A percentile compares a stretch with the other conserved stretches of the same genome.
These are phyloP conservation scores for Gentiana macrophylla DNA, from an alignment of 257 asterid genomes.

Conservation along the genomic window DNA sequence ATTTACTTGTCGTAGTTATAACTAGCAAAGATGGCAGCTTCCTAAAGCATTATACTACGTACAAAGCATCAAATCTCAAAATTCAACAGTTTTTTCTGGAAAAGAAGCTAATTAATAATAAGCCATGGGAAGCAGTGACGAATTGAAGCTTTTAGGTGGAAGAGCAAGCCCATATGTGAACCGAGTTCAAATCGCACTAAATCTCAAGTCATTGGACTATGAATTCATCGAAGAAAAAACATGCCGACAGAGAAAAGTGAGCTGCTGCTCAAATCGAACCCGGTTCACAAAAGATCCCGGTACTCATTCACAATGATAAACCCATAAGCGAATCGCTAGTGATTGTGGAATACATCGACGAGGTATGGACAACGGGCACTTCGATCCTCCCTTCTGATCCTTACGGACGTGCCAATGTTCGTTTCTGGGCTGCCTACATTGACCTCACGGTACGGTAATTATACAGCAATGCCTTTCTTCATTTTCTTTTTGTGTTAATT, in stretches of 20 bases:
- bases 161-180: slow-evolving; percentile 14
- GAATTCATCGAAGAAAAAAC: slow-evolving; percentile 12
- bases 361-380: slow-evolving; percentile 20
- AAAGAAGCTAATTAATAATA: too few relatives aligned
- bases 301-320: slow-evolving; percentile 17
- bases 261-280: too few relatives aligned
- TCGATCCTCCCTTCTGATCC: slow-evolving; percentile 24
- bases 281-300: too few relatives aligned
- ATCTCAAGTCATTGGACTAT: slow-evolving; percentile 17
- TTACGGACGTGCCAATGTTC: slow-evolving; percentile 22
- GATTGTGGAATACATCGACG: slow-evolving; percentile 30
- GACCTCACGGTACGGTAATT: slow-evolving; percentile 17
- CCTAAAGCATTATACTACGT: too few relatives aligned
- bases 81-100: too few relatives aligned
- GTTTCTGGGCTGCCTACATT: slow-evolving; percentile 30
- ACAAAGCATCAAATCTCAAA: too few relatives aligned
- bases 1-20: too few relatives aligned
- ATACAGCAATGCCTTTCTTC: too few relatives aligned
- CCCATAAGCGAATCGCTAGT: slow-evolving; percentile 26
- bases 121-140: slow-evolving; percentile 4
- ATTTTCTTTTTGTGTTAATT: too few relatives aligned
- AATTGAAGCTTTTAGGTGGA: slow-evolving; percentile 11
- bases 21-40: too few relatives aligned
- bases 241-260: slow-evolving; percentile 13
- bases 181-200: slow-evolving; percentile 26